phyloP scores from a whole-genome alignment of 345 rosid genomes.

The Erysimum cheiranthoides region DNA sequence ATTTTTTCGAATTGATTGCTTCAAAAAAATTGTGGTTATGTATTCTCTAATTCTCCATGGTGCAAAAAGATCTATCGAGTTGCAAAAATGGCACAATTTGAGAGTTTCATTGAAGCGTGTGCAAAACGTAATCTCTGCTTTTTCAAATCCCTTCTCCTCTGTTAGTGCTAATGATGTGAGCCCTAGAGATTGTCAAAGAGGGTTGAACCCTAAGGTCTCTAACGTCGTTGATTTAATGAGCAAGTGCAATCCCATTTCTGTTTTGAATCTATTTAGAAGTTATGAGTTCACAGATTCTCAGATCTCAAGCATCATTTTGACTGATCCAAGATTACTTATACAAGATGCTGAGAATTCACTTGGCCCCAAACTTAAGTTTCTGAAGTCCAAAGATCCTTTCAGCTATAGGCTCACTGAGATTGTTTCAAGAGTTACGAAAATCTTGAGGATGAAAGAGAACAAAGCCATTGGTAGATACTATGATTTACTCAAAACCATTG shows the following conservation, averaged over 20 bases:
- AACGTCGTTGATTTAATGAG: no score
- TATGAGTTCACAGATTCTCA: conserved; percentile 34
- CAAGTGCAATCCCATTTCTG: conserved; percentile 1
- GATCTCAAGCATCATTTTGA: neutral
- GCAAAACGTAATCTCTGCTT: neutral
- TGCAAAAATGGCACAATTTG: neutral
- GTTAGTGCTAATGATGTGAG: no score
- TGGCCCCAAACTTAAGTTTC: conserved; percentile 37
- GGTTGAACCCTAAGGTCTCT: no score
- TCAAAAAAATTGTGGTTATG: no score
- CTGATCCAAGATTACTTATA: conserved; percentile 4
- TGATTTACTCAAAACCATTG: no score
- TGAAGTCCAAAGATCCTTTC: conserved; percentile 14
- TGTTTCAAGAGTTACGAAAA: neutral
- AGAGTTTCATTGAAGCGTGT: neutral
- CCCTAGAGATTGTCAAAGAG: no score
- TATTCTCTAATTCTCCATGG: neutral
- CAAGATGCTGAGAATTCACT: conserved; percentile 11
- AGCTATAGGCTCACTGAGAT: neutral
- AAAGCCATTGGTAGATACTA: neutral
- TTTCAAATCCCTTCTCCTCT: no score
- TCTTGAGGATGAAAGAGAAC: conserved; percentile 18
- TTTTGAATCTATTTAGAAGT: conserved; percentile 18
- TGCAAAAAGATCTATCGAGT: neutral
- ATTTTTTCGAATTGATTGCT: no score